Evolutionary conservation across 2,329 filamentous ascomycete species (phyloP), one percentile per base, ranked within the genome.

Genomic region (Fusarium nanum): DNA sequence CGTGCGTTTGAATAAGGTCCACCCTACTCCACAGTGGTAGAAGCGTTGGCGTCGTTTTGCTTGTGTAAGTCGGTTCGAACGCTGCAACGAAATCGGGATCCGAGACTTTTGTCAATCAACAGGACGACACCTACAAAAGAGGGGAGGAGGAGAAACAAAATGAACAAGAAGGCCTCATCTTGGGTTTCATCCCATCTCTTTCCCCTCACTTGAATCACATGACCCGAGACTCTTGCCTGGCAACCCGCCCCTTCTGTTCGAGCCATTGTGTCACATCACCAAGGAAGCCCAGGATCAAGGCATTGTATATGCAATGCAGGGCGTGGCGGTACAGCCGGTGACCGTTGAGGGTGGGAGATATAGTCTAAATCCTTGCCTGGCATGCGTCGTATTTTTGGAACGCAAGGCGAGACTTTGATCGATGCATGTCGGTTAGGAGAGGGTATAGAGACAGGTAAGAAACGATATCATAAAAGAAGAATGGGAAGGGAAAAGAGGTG

Each of bases 171-270:
- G 32, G 66, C 48, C 37, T 60, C 60, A 60, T 65, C 60, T 63
- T 64, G 60, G 65, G 74, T 73, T 72, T 72, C 74, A 73, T 76
- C 67, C 70, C 60, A 60, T 70, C 71, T 70, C 63, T 57, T 78
- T 77, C 76, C 77, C 76, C 76, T 78, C 76, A 76, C 64, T 50
- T 55, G 9, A 42, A 73, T 78, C 76, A 78, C 76, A 76, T 78
- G 77, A 78, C 71, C 68, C 68, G 37, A 56, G 34, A 47, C 40
- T 60, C 59, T 70, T 61, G 61, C 58, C 67, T 70, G 64, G 61
- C 65, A 63, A 73, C 70, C 64, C 65, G 74, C 62, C 64, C 60
- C 62, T 65, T 67, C 60, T 60, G 48, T 52, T 60, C 48, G 68
- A 60, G 69, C 59, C 60, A 53, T 68, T 65, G 72, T 75, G 72